Evolutionary conservation across 2,329 filamentous ascomycete genomes (phyloP).

Genomic region (Ceratocystis lukuohia): DNA sequence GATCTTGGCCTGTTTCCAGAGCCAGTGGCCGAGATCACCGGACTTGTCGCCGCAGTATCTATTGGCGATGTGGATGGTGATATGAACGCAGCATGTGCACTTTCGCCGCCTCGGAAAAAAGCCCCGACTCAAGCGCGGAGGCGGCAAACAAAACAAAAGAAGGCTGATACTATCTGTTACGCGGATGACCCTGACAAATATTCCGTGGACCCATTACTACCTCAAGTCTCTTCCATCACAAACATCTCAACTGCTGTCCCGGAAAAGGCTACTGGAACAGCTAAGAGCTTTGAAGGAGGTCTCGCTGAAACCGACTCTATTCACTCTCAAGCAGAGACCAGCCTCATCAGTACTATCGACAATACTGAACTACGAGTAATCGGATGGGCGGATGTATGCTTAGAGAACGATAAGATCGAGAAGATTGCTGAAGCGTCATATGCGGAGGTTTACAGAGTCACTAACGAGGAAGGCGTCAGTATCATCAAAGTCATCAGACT

Average conservation of each 20-base stretch:
- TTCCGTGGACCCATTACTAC: not conserved
- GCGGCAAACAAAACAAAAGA: not conserved
- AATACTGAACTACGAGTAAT: slow-evolving; percentile 30
- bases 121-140: not conserved
- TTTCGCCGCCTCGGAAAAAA: not conserved
- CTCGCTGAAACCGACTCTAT: not conserved
- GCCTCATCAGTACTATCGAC: slow-evolving; percentile 16
- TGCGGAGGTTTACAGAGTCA: slow-evolving; percentile 51
- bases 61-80: not conserved
- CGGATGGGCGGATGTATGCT: slow-evolving; percentile 46
- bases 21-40: not conserved
- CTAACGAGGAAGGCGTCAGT: slow-evolving; percentile 44
- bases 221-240: too few species aligned
- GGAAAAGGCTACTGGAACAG: not conserved
- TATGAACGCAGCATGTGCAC: not conserved
- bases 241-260: not conserved
- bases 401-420: slow-evolving; percentile 37
- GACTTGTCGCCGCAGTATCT: slow-evolving; percentile 2
- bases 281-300: not conserved
- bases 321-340: not conserved
- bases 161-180: not conserved
- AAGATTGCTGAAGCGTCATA: slow-evolving; percentile 57
- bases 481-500: slow-evolving; percentile 53
- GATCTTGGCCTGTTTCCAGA: not conserved
- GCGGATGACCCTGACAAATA: not conserved